phyloP scores from a whole-genome alignment of 2,329 filamentous ascomycete species.

The Curvularia verruculosa region DNA sequence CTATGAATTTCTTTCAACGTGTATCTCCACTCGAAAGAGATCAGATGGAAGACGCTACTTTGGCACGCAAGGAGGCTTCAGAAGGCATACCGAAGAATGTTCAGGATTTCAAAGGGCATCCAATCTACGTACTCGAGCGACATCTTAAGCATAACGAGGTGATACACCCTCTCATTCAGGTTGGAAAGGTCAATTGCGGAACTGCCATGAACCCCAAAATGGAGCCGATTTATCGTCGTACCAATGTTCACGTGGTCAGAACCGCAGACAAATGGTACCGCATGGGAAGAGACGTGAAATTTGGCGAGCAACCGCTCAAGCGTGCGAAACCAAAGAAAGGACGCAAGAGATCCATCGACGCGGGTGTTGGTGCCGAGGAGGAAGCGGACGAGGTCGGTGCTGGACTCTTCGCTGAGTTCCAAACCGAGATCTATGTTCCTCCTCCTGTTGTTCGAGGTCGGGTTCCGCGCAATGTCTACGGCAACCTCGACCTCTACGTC shows the following conservation, averaged over 20 bases:
- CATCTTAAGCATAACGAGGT: conserved; percentile 86
- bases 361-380: conserved; percentile 43
- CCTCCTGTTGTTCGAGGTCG: conserved; percentile 76
- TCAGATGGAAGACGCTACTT: conserved; percentile 80
- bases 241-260: conserved; percentile 77
- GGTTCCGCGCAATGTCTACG: conserved; percentile 68
- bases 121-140: conserved; percentile 74
- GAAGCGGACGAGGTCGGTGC: conserved; percentile 54
- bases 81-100: conserved; percentile 86
- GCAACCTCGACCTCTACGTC: conserved; percentile 68
- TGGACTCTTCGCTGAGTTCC: conserved; percentile 64
- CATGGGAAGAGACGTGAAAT: conserved; percentile 77
- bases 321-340: conserved; percentile 55
- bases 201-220: conserved; percentile 62
- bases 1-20: conserved; percentile 54
- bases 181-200: conserved; percentile 78
- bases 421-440: conserved; percentile 74
- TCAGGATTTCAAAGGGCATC: conserved; percentile 86
- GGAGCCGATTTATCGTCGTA: conserved; percentile 81
- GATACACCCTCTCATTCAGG: conserved; percentile 71
- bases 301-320: conserved; percentile 81
- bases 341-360: conserved; percentile 31
- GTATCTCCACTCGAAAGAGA: conserved; percentile 65
- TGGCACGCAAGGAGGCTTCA: conserved; percentile 71
- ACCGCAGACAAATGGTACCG: conserved; percentile 92